Base-by-base conservation (phyloP, 345 rosid species). In the Rubroshorea leprosula region DNA sequence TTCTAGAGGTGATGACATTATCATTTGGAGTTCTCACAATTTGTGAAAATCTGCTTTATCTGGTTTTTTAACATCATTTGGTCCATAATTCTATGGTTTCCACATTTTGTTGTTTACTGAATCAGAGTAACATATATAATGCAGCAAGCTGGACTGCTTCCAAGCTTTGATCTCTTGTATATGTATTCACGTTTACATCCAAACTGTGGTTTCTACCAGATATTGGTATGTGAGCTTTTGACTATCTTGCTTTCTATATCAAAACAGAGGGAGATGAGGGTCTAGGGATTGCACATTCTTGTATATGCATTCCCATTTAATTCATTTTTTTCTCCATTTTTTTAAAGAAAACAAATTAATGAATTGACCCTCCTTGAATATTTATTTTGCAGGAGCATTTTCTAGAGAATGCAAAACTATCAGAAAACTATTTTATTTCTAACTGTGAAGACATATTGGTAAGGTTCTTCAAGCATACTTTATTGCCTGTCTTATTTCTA, bases 141-240 rank as follows among this genome's bases (percentile, higher is more conserved):
- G 75, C 84, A 88, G 98, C 66, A 68, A 57, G 96, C 96, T 45
- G 98, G 98, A 58, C 68, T 91, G 24, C 80, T 91, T 74, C 98
- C 96, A 24, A 74, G 80, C 51, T 92, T 78, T 45, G 98, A 88
- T 65, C 87, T 88, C 64, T 66, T 92, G 44, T 76, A 51, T 54
- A 67, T 84, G 85, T 86, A 84, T 67, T 92, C 98, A 6, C 80
- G 74, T 57, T 68, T 84, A 57, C 84, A 84, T 57, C 90, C 89
- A 55, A 64, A 62, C 64, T 56, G 43, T 3, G 83, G 95, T 44
- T 58, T 92, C 52, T 72, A 64, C 72, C 76, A 73, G 62, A 81
- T 92, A 62, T 62, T 88, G 92, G 96, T 87, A 72, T 17, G 74
- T 72, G 27, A 35, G 39, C 21, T 1, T 48, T 17, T 26, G 19